phyloP scores from a whole-genome alignment of 2,329 filamentous ascomycete genomes.

The Neopestalotiopsis sp. region DNA sequence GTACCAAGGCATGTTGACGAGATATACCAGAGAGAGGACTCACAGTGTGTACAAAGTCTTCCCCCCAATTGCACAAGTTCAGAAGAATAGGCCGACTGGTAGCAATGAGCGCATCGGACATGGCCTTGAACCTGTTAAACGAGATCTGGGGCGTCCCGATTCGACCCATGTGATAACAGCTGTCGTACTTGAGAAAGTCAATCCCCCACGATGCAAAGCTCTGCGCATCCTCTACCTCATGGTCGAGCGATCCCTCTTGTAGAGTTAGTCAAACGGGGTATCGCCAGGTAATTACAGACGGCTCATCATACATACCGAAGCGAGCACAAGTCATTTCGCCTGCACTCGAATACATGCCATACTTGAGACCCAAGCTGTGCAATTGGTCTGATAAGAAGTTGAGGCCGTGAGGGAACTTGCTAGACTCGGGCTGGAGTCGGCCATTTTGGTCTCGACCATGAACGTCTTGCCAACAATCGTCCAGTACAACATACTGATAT shows the following conservation, averaged over 20 bases:
- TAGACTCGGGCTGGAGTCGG: slow-evolving; percentile 10
- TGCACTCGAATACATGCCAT: slow-evolving; percentile 46
- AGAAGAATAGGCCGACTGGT: slow-evolving; percentile 38
- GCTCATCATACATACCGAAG: slow-evolving; percentile 38
- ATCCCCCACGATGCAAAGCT: slow-evolving; percentile 58
- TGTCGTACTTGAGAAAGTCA: slow-evolving; percentile 60
- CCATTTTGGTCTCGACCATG: slow-evolving; percentile 5
- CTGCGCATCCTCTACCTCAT: slow-evolving; percentile 57
- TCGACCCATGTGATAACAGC: slow-evolving; percentile 43
- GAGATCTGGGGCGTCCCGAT: slow-evolving; percentile 33
- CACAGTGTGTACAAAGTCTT: slow-evolving; percentile 24
- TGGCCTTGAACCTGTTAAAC: slow-evolving; percentile 35
- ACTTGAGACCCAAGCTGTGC: slow-evolving; percentile 41
- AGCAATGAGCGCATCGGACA: slow-evolving; percentile 39
- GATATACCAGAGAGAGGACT: background rate
- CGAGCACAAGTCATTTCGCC: slow-evolving; percentile 55
- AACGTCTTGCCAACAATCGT: slow-evolving; percentile 24
- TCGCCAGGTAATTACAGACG: background rate
- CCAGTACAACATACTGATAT: slow-evolving; percentile 25
- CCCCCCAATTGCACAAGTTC: slow-evolving; percentile 42
- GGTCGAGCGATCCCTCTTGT: slow-evolving; percentile 50
- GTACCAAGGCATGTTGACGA: slow-evolving; percentile 12
- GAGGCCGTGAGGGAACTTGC: slow-evolving; percentile 43
- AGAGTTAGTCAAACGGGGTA: background rate
- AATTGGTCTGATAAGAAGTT: slow-evolving; percentile 39